Conservation (phyloP, 1,139 yeast species). For the Saccharomyces hybrid region DNA sequence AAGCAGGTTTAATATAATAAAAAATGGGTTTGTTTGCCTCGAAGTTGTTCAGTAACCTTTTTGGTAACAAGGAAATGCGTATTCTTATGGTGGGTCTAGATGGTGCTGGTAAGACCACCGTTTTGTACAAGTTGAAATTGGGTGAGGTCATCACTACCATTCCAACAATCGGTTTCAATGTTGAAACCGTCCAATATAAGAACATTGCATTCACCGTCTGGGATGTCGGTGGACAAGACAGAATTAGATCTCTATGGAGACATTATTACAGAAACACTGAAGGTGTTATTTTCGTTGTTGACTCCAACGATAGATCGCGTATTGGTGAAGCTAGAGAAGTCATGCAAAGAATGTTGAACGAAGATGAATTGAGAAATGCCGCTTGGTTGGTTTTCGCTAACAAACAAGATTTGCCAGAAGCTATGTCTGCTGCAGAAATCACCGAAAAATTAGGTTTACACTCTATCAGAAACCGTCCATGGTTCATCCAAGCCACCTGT, state of each 20-base stretch:
- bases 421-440: slow-evolving; percentile 85
- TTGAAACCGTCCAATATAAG: slow-evolving; percentile 89
- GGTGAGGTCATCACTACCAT: slow-evolving; percentile 91
- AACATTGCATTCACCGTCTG: slow-evolving; percentile 91
- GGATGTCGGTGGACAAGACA: slow-evolving; percentile 98
- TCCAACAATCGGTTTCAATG: slow-evolving; percentile 92
- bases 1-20: not conserved
- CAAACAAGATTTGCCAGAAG: slow-evolving; percentile 90
- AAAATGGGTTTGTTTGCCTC: slow-evolving; percentile 83
- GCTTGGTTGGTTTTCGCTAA: slow-evolving; percentile 82
- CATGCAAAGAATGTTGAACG: slow-evolving; percentile 88
- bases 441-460: slow-evolving; percentile 79
- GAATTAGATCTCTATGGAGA: slow-evolving; percentile 94
- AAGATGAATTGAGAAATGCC: slow-evolving; percentile 89
- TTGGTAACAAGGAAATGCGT: slow-evolving; percentile 79
- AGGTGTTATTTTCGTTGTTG: slow-evolving; percentile 89
- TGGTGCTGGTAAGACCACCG: slow-evolving; percentile 90
- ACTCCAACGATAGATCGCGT: slow-evolving; percentile 91
- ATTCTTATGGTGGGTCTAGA: slow-evolving; percentile 92
- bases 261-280: slow-evolving; percentile 91
- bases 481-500: slow-evolving; percentile 86
- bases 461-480: slow-evolving; percentile 78
- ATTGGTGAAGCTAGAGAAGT: slow-evolving; percentile 89
- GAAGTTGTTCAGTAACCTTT: slow-evolving; percentile 80
- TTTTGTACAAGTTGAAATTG: slow-evolving; percentile 78